Evolutionary conservation across 192 early-diverging fungal genomes (phyloP), one percentile per base, ranked within the genome.

Genomic region (Podila epigama): DNA sequence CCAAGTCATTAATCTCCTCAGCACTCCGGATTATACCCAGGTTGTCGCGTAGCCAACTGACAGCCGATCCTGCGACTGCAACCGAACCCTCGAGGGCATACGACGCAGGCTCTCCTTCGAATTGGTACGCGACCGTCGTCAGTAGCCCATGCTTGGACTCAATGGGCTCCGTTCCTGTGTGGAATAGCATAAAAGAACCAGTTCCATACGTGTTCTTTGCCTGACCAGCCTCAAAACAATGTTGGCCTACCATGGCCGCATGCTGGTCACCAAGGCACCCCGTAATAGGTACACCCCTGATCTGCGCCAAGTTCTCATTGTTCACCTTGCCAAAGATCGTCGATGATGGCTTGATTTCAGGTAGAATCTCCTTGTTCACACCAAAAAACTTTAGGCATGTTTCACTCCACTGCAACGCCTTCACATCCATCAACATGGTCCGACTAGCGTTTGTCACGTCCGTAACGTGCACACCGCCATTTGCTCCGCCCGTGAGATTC

Each of bases 171-270:
- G 75, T 56, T 34, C 96, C 96, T 18, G 94, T 95, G 87, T 98
- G 96, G 84, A 92, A 95, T 53, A 98, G 82, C 94, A 96, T 95
- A 80, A 98, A 98, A 82, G 94, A 96, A 33, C 95, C 96, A 29
- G 96, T 98, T 41, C 96, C 95, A 82, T 97, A 97, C 9, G 96
- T 98, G 84, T 95, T 98, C 85, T 98, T 98, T 59, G 91, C 90
- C 75, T 94, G 90, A 5, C 96, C 96, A 5, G 88, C 82, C 48
- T 88, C 70, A 70, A 95, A 94, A 82, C 96, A 98, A 63, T 89
- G 89, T 77, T 98, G 96, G n/a, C 96, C 96, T 29, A 98, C 94
- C 37, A 95, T 85, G 20, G 96, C 96, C 15, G 94, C 93, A 77
- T 98, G 96, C 75, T 98, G 96, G 81, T 98, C 96, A 55, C 96